Evolutionary conservation across 2,329 filamentous ascomycete species (phyloP).

Genomic region (Cryphonectria radicalis): DNA sequence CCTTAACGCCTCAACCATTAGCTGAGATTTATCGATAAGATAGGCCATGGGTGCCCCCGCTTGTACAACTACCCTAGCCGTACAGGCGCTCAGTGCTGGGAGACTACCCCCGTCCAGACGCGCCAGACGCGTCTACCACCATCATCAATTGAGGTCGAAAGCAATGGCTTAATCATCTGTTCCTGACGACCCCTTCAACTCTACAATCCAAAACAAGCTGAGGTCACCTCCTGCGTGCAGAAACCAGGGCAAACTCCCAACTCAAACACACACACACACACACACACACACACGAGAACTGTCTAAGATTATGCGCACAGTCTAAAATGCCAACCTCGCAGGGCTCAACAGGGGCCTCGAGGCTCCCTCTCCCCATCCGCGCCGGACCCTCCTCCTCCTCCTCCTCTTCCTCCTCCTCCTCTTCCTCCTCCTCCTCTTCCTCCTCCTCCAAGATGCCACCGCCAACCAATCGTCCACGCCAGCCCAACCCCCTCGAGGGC

Average conservation of each 20-base stretch:
- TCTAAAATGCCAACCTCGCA: conserved; percentile 24
- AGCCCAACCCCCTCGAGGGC: conserved; percentile 15
- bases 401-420: conserved; percentile 8
- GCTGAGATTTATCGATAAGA: not conserved
- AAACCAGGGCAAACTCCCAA: not conserved
- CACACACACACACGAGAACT: too few species aligned
- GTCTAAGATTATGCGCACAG: conserved; percentile 13
- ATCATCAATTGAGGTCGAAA: not conserved
- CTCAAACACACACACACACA: too few species aligned
- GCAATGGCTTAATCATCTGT: not conserved
- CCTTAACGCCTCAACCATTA: not conserved
- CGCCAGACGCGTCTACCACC: conserved; percentile 23
- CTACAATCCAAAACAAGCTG: not conserved
- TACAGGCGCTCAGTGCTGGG: not conserved
- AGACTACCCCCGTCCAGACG: conserved; percentile 10
- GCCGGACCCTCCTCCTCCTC: conserved; percentile 15
- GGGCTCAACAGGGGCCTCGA: conserved; percentile 23
- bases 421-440: conserved; percentile 17
- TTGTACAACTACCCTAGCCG: not conserved
- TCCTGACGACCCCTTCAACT: not conserved
- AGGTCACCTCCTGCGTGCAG: not conserved
- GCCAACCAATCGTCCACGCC: conserved; percentile 13
- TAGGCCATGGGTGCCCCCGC: not conserved
- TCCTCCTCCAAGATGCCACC: conserved; percentile 20
- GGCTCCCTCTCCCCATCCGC: conserved; percentile 28